Conservation (phyloP, 164 flowering plant genomes). For the Brasenia schreberi region DNA sequence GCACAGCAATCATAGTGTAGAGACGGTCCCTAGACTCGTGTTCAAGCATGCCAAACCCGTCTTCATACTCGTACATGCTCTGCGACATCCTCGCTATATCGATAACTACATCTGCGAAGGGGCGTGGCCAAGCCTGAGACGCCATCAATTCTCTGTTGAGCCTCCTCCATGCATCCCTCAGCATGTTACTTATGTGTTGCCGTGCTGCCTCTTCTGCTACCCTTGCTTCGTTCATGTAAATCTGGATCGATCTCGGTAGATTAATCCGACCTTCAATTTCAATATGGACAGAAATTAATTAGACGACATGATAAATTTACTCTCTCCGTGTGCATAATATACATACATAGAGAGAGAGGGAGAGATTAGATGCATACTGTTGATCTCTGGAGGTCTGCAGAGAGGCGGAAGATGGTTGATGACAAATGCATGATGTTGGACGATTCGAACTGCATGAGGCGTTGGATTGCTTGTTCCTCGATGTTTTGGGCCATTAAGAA, state of each 20-base stretch:
- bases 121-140: neutral
- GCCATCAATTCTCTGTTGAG: slow-evolving; percentile 1
- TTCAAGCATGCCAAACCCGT: slow-evolving; percentile 6
- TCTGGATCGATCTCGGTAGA: slow-evolving; percentile 7
- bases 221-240: slow-evolving; percentile 16
- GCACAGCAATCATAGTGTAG: neutral
- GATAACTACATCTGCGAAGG: neutral
- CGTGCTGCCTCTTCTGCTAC: slow-evolving; percentile 12
- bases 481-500: slow-evolving; percentile 1
- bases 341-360: too few species aligned
- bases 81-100: slow-evolving; percentile 2
- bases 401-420: slow-evolving; percentile 2
- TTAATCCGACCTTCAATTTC: slow-evolving; percentile 12
- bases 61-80: slow-evolving; percentile 12
- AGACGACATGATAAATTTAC: neutral
- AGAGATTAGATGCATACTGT: neutral
- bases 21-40: neutral
- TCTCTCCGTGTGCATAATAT: neutral
- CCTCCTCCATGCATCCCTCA: slow-evolving; percentile 12
- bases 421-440: neutral
- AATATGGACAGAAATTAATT: neutral
- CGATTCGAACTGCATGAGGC: neutral
- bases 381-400: slow-evolving; percentile 1
- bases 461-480: slow-evolving; percentile 4
- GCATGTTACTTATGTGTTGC: slow-evolving; percentile 5